A percentile compares a stretch with the other conserved stretches of the same genome.
These are phyloP conservation scores for Nitzschia sp. DNA, from an alignment of 108 stramenopile genomes.

Conservation along the genomic window DNA sequence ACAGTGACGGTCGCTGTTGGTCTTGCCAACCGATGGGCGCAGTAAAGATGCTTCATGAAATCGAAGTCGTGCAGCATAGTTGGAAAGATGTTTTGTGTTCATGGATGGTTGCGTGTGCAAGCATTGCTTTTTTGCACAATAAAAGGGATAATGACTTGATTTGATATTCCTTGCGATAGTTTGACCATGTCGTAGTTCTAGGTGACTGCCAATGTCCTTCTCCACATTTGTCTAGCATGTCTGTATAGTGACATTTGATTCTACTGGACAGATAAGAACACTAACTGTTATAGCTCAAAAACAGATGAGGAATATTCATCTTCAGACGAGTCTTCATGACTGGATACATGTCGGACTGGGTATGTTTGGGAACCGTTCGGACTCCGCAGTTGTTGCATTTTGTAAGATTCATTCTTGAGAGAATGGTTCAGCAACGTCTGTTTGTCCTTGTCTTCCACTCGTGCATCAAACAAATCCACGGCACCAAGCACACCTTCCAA, in stretches of 20 bases:
- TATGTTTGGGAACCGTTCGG: neutral
- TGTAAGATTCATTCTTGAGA: conserved; percentile 6
- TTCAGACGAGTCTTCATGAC: neutral
- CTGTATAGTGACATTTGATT: too few relatives aligned
- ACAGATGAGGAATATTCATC: neutral
- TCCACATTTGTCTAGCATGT: too few relatives aligned
- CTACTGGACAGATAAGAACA: too few relatives aligned
- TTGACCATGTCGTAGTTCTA: too few relatives aligned
- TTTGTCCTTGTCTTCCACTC: neutral
- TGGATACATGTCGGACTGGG: neutral
- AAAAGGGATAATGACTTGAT: too few relatives aligned
- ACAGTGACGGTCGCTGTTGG: conserved; percentile 50
- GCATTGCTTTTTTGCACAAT: too few relatives aligned
- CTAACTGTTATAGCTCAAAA: neutral
- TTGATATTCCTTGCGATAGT: too few relatives aligned
- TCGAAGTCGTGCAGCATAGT: too few relatives aligned
- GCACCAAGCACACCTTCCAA: neutral
- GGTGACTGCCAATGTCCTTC: too few relatives aligned
- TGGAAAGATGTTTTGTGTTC: too few relatives aligned
- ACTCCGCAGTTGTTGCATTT: conserved; percentile 13
- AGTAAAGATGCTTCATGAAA: neutral
- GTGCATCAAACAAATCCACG: conserved; percentile 1
- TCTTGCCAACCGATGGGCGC: conserved; percentile 27
- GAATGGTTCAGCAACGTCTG: conserved; percentile 2
- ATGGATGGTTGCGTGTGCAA: too few relatives aligned